A percentile compares a stretch with the other conserved stretches of the same genome.
phyloP scores from a whole-genome alignment of 1,284 basidiomycete species.

The Singerocomus rubriflavus region DNA sequence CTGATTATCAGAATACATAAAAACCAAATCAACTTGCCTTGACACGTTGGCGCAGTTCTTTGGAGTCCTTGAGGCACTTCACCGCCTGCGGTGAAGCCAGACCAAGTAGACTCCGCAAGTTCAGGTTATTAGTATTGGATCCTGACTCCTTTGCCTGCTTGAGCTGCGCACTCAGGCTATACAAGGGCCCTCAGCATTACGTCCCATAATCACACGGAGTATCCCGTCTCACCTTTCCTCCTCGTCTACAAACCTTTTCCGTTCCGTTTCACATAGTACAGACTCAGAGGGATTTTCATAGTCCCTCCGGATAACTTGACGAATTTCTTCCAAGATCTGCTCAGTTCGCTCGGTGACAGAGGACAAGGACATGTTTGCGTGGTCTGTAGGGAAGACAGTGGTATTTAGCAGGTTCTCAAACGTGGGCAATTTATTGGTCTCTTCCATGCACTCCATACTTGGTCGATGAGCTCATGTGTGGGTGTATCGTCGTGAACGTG shows the following conservation, averaged over 20 bases:
- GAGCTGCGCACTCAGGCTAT: conserved; percentile 12
- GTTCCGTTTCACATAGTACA: conserved; percentile 11
- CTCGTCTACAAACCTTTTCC: conserved; percentile 4
- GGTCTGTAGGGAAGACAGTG: neutral
- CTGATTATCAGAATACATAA: too few relatives aligned
- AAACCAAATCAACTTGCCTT: conserved; percentile 1
- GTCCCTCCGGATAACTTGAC: conserved; percentile 3
- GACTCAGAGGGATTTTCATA: neutral
- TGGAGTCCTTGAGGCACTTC: conserved; percentile 4
- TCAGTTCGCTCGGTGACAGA: conserved; percentile 1
- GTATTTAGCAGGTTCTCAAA: neutral
- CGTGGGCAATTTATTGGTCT: conserved; percentile 17
- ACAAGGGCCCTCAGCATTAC: neutral
- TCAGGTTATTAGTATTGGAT: neutral
- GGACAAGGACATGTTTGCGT: conserved; percentile 13
- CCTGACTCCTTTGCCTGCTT: neutral
- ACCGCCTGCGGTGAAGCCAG: conserved; percentile 4
- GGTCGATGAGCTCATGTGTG: neutral
- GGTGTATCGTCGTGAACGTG: neutral
- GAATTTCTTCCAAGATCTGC: conserved; percentile 8
- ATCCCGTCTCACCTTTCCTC: conserved; percentile 6
- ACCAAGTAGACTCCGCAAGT: neutral
- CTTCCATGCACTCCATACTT: conserved; percentile 1
- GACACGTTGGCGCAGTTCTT: conserved; percentile 8
- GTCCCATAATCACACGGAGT: neutral